Evolutionary conservation across 2,329 filamentous ascomycete species (phyloP).

Genomic region (Botrytis cinerea): DNA sequence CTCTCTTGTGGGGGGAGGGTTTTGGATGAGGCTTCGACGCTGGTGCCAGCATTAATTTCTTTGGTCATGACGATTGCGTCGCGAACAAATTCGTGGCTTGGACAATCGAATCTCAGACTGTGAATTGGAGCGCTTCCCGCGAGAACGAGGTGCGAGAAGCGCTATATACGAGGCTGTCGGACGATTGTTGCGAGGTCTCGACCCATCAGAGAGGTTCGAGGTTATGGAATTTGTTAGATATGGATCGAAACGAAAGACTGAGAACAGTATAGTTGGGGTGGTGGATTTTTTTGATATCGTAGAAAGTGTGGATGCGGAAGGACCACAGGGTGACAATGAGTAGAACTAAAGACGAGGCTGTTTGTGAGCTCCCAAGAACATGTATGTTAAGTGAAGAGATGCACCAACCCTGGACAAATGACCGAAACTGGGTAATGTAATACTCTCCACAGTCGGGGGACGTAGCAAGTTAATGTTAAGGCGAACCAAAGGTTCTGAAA

Average conservation of each 20-base stretch:
- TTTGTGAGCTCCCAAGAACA: slow-evolving; percentile 9
- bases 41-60: slow-evolving; percentile 36
- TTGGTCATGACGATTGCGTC: slow-evolving; percentile 37
- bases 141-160: slow-evolving; percentile 40
- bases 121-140: slow-evolving; percentile 40
- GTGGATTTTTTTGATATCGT: neutral
- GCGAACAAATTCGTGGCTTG: slow-evolving; percentile 16
- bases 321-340: slow-evolving; percentile 21
- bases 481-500: neutral
- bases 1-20: slow-evolving; percentile 30
- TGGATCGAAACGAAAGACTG: neutral
- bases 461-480: neutral
- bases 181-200: slow-evolving; percentile 33
- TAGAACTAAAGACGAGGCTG: slow-evolving; percentile 19
- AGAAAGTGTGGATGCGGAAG: slow-evolving; percentile 1
- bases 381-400: neutral
- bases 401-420: slow-evolving; percentile 4
- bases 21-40: slow-evolving; percentile 32
- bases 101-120: slow-evolving; percentile 15
- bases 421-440: neutral
- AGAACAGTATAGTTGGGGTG: neutral
- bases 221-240: neutral
- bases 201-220: slow-evolving; percentile 39
- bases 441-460: neutral
- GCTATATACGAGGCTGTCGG: slow-evolving; percentile 40